Percentiles rank a stretch among this genome's conserved stretches.
Conservation (phyloP, 768 basidiomycete species). For the Leccinum rimulosum region DNA sequence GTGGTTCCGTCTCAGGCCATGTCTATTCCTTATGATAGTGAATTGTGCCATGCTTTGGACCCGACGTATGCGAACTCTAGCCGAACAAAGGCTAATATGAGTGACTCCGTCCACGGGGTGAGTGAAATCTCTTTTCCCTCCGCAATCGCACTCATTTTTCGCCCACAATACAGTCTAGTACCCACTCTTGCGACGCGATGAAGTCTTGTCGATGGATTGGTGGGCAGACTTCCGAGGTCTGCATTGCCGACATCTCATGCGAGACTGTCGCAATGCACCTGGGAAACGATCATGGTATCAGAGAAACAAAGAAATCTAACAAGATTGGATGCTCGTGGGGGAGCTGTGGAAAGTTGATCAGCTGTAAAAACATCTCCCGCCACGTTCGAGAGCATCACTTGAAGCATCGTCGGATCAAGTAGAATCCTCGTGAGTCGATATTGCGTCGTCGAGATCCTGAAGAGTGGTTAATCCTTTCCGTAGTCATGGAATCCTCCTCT, state of each 20-base stretch:
- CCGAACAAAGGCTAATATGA: background rate
- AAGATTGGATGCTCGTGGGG: background rate
- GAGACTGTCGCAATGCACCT: background rate
- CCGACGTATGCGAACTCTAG: background rate
- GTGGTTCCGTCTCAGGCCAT: background rate
- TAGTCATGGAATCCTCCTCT: background rate
- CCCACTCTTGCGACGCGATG: background rate
- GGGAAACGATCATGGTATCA: background rate
- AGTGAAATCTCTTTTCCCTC: background rate
- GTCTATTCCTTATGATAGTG: background rate
- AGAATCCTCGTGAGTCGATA: background rate
- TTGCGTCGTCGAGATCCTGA: background rate
- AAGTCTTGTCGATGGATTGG: background rate
- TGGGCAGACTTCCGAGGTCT: background rate
- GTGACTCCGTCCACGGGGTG: background rate
- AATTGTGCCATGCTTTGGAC: background rate
- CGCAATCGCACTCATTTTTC: background rate
- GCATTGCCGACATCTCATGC: background rate
- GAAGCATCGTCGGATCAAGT: background rate
- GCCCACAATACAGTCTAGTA: background rate
- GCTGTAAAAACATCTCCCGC: background rate
- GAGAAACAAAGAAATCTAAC: background rate
- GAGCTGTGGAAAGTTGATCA: background rate
- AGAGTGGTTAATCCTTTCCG: background rate
- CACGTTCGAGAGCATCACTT: background rate